These are phyloP conservation scores for Centrapalus pauciflorus DNA, from an alignment of 129 eudicot genomes.

Conservation along the genomic window DNA sequence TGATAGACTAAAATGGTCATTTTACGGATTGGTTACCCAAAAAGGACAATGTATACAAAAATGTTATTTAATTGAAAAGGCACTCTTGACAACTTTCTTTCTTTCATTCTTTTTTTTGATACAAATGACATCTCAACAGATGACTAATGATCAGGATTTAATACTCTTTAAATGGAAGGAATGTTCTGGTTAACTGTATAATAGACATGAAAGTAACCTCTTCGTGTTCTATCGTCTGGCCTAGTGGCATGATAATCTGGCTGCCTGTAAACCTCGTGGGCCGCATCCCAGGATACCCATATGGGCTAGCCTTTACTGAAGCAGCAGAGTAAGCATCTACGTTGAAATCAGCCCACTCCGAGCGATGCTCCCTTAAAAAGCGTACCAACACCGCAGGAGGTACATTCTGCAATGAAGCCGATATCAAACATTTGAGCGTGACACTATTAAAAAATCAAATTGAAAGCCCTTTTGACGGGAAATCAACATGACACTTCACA, in stretches of 20 bases:
- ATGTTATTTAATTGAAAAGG: too few species aligned
- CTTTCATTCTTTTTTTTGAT: too few species aligned
- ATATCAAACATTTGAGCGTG: neutral
- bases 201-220: constrained; percentile 41
- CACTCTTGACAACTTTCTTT: too few species aligned
- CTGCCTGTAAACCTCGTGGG: constrained; percentile 82
- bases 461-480: neutral
- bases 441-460: too few species aligned
- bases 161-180: neutral
- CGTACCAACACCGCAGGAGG: constrained; percentile 87
- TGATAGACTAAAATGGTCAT: too few species aligned
- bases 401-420: constrained; percentile 65
- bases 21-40: too few species aligned
- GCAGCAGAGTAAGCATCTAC: constrained; percentile 93
- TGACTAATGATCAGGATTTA: neutral
- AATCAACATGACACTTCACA: neutral
- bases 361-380: constrained; percentile 87
- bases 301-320: constrained; percentile 60
- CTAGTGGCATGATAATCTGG: constrained; percentile 94
- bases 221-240: constrained; percentile 90
- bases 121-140: neutral
- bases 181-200: neutral
- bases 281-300: constrained; percentile 63
- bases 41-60: neutral
- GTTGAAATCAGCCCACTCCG: constrained; percentile 94